These are phyloP conservation scores for Aureoboletus auriporus DNA, from an alignment of 768 basidiomycete species.

Conservation along the genomic window DNA sequence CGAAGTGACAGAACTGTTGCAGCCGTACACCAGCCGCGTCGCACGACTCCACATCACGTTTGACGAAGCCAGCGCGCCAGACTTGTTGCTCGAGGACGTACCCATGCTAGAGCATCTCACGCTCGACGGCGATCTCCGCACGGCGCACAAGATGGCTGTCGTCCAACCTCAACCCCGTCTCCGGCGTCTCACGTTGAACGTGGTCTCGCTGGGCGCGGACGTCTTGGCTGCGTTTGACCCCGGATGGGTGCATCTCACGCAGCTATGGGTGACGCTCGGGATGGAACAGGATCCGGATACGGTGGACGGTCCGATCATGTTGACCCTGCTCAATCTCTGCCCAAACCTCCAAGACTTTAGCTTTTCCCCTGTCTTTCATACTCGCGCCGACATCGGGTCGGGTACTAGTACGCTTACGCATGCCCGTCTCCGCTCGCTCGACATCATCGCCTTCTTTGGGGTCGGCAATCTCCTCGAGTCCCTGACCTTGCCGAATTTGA, in stretches of 20 bases:
- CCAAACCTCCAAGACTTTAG: conserved; percentile 14
- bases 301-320: not conserved
- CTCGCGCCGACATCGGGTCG: not conserved
- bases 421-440: conserved; percentile 6
- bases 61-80: conserved; percentile 7
- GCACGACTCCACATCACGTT: conserved; percentile 9
- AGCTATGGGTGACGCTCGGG: conserved; percentile 5
- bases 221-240: conserved; percentile 8
- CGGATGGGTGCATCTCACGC: conserved; percentile 14
- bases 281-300: not conserved
- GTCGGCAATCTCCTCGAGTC: conserved; percentile 5
- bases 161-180: conserved; percentile 4
- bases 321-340: conserved; percentile 16
- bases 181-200: conserved; percentile 11
- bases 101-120: conserved; percentile 19
- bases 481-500: conserved; percentile 14
- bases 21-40: conserved; percentile 14
- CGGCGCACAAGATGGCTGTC: conserved; percentile 5
- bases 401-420: conserved; percentile 8
- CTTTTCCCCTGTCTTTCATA: conserved; percentile 6
- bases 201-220: not conserved
- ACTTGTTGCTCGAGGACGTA: conserved; percentile 14
- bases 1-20: conserved; percentile 20
- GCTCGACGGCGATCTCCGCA: conserved; percentile 7
- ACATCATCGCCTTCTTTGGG: conserved; percentile 5